A percentile compares a stretch with the other conserved stretches of the same genome.
These are phyloP conservation scores for Ceratobasidium sp. DNA, from an alignment of 1,284 basidiomycete genomes.

Conservation along the genomic window DNA sequence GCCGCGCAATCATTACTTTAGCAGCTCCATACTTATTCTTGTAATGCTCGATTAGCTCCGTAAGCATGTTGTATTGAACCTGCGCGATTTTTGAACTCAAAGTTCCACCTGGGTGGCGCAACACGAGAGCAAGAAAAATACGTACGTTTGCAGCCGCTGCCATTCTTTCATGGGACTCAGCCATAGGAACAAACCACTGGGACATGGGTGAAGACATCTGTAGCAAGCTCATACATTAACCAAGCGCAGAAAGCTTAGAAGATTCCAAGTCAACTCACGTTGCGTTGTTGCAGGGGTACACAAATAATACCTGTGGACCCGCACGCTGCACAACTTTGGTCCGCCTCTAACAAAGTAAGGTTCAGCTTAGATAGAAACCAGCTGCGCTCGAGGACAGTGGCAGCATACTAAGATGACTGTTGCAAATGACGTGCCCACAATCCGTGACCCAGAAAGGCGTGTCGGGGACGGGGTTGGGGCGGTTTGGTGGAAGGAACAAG, in stretches of 20 bases:
- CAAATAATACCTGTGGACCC: slow-evolving; percentile 70
- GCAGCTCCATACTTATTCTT: slow-evolving; percentile 65
- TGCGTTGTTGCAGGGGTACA: slow-evolving; percentile 69
- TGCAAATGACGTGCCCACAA: slow-evolving; percentile 83
- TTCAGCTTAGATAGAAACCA: neutral
- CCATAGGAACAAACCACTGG: slow-evolving; percentile 75
- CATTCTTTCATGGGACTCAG: slow-evolving; percentile 67
- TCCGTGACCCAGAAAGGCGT: slow-evolving; percentile 86
- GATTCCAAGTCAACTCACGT: slow-evolving; percentile 62
- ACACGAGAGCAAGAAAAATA: slow-evolving; percentile 4
- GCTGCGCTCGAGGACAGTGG: too few species aligned
- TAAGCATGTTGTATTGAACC: slow-evolving; percentile 82
- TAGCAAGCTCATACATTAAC: too few species aligned
- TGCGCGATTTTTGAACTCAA: slow-evolving; percentile 51
- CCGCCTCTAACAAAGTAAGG: slow-evolving; percentile 60
- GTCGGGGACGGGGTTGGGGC: slow-evolving; percentile 58
- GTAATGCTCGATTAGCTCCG: slow-evolving; percentile 69
- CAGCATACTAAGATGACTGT: slow-evolving; percentile 77
- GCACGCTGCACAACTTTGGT: slow-evolving; percentile 76
- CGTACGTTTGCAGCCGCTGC: slow-evolving; percentile 72
- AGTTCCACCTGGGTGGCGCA: slow-evolving; percentile 10
- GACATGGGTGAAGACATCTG: slow-evolving; percentile 81
- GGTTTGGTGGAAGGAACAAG: slow-evolving; percentile 60
- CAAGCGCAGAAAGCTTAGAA: too few species aligned
- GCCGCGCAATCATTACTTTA: slow-evolving; percentile 61